These are phyloP conservation scores for Botrytis hyacinthi DNA, from an alignment of 2,329 filamentous ascomycete genomes.

Conservation along the genomic window DNA sequence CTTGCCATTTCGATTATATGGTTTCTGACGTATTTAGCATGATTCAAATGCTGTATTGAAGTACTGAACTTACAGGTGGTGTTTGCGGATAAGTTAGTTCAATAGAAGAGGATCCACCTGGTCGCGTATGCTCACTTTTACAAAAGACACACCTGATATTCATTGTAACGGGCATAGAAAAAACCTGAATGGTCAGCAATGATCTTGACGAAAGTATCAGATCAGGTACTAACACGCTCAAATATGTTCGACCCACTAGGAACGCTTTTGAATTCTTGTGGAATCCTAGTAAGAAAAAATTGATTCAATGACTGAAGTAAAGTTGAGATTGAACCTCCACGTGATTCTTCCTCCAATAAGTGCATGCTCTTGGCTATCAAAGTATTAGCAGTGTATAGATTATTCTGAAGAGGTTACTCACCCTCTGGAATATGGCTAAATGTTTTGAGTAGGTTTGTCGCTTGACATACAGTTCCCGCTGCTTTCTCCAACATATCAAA, in stretches of 20 bases:
- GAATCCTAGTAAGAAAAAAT: conserved; percentile 80
- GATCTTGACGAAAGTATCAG: not conserved
- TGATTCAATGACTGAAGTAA: conserved; percentile 86
- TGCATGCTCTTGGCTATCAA: conserved; percentile 65
- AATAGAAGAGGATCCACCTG: conserved; percentile 77
- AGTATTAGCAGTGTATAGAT: conserved; percentile 27
- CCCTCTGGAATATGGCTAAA: conserved; percentile 80
- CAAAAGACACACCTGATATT: conserved; percentile 85
- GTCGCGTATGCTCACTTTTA: conserved; percentile 77
- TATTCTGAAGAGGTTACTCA: conserved; percentile 35
- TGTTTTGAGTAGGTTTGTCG: conserved; percentile 89
- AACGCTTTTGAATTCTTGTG: conserved; percentile 71
- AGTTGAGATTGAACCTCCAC: conserved; percentile 68
- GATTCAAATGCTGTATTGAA: not conserved
- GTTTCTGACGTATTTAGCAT: conserved; percentile 43
- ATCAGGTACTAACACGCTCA: conserved; percentile 57
- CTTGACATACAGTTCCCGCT: conserved; percentile 89
- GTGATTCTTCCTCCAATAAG: conserved; percentile 79
- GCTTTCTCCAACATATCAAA: conserved; percentile 99
- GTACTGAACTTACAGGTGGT: conserved; percentile 28
- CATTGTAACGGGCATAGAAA: conserved; percentile 69
- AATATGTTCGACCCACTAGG: conserved; percentile 60
- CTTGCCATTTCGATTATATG: conserved; percentile 49
- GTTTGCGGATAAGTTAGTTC: conserved; percentile 75
- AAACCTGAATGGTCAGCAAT: conserved; percentile 44